Base-by-base conservation (phyloP, 1,284 basidiomycete genomes). In the Kwoniella shivajii region DNA sequence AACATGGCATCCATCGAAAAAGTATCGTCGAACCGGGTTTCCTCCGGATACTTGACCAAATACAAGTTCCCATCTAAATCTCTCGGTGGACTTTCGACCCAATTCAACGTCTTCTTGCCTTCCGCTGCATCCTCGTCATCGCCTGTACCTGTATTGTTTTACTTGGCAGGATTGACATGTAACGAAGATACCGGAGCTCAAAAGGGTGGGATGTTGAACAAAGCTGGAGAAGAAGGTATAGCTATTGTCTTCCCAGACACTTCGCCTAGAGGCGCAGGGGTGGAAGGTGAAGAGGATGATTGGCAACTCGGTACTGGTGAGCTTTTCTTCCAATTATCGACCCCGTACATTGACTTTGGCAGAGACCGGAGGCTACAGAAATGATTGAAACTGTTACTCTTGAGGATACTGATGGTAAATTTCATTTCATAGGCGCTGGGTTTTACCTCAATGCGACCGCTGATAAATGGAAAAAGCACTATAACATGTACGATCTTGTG, bases 161-260 rank as follows among this genome's bases (percentile, higher is more conserved):
- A 92, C 77, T 87, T 99, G 44, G 87, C 94, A 2, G 95, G 95
- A 2, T 77, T 99, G 55, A 93, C 91, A 0, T 99, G 96, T 79
- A 98, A 87, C 14, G 96, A 98, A 76, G 95, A 98, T 75, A 98
- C 91, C 58, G 95, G 90, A 0, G 85, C 92, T 1, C 90, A 93
- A 78, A 96, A 97, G 76, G 92, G 89, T 26, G 84, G 84, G 9
- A 91, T 96, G 78, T 80, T 95, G 46, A 83, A 85, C 27, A 85
- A 87, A 27, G 92, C 93, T 1, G 84, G 89, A 2, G 81, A 85
- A 33, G 86, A 93, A 68, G 88, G 88, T 4, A 88, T 99, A 56
- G 94, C 95, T 0, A 80, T 99, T 46, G 85, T 99, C 38, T 96
- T 97, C 76, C 92, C 96, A 0, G 96, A 99, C 74, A 99, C 96